These are phyloP conservation scores for Amphichorda felina DNA, from an alignment of 2,329 filamentous ascomycete genomes.

Conservation along the genomic window DNA sequence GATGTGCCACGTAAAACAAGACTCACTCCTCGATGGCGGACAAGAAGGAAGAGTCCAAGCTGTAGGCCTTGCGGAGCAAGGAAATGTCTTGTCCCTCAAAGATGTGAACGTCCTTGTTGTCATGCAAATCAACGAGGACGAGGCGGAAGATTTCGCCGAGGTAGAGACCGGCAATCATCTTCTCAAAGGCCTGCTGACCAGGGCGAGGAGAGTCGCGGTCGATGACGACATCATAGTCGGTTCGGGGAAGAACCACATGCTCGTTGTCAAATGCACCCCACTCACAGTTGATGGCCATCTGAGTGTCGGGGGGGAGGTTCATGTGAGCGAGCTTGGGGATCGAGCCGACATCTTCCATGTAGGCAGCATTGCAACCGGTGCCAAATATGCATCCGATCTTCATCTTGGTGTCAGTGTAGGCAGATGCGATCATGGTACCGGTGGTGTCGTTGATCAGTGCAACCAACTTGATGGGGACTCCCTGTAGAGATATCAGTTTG, in stretches of 20 bases:
- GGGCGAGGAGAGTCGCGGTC: conserved; percentile 87
- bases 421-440: conserved; percentile 89
- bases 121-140: conserved; percentile 73
- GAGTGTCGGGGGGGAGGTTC: conserved; percentile 72
- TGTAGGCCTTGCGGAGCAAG: conserved; percentile 75
- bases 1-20: not conserved
- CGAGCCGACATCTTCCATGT: conserved; percentile 86
- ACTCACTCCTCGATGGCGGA: conserved; percentile 79
- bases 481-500: conserved; percentile 41
- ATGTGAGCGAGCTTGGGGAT: conserved; percentile 91
- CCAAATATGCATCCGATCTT: conserved; percentile 97
- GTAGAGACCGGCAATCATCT: conserved; percentile 94
- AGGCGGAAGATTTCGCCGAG: conserved; percentile 91
- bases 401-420: conserved; percentile 89
- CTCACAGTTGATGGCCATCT: conserved; percentile 95
- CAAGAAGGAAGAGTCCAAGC: conserved; percentile 85
- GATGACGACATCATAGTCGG: conserved; percentile 75
- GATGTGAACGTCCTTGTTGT: conserved; percentile 61
- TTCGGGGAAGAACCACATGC: conserved; percentile 74
- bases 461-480: conserved; percentile 82
- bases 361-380: conserved; percentile 95
- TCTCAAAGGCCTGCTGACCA: conserved; percentile 91
- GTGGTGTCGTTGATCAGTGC: conserved; percentile 97
- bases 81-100: conserved; percentile 77
- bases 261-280: conserved; percentile 97